phyloP scores from a whole-genome alignment of 2,329 filamentous ascomycete genomes.

The Aotearoamyces nothofagi region DNA sequence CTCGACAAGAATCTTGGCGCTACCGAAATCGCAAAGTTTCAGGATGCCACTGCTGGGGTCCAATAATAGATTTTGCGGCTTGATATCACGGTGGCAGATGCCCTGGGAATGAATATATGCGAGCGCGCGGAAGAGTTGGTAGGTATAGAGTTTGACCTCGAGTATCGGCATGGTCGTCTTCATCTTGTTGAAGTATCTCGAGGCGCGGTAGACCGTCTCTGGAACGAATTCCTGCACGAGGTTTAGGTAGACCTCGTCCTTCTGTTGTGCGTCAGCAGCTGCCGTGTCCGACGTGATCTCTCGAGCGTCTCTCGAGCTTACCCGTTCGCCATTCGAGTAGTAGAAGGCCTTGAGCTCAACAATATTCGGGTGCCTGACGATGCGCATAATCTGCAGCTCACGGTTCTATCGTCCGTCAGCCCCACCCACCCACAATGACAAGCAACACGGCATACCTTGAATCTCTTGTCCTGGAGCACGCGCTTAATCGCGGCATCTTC shows the following conservation, averaged over 20 bases:
- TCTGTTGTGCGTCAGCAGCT: slow-evolving; percentile 42
- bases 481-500: slow-evolving; percentile 99
- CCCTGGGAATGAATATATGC: slow-evolving; percentile 99
- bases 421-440: too few relatives aligned
- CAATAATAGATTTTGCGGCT: slow-evolving; percentile 91
- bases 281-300: too few relatives aligned
- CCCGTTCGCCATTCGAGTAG: slow-evolving; percentile 96
- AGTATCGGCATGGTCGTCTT: slow-evolving; percentile 99
- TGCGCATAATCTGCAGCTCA: slow-evolving; percentile 98
- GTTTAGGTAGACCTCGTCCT: slow-evolving; percentile 98
- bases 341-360: slow-evolving; percentile 99
- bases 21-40: slow-evolving; percentile 98
- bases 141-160: slow-evolving; percentile 98
- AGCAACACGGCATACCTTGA: slow-evolving; percentile 70
- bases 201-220: slow-evolving; percentile 95
- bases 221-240: slow-evolving; percentile 96
- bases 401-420: slow-evolving; percentile 56
- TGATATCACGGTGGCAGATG: slow-evolving; percentile 98
- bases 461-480: slow-evolving; percentile 96
- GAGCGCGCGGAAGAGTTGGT: slow-evolving; percentile 95
- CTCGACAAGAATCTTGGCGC: slow-evolving; percentile 94
- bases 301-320: slow-evolving; percentile 38
- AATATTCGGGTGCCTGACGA: slow-evolving; percentile 96
- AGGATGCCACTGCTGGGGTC: slow-evolving; percentile 83
- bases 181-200: slow-evolving; percentile 99